A percentile compares a stretch with the other conserved stretches of the same genome.
phyloP scores from a whole-genome alignment of 192 early-diverging fungal species.

The Chytriomyces confervae region DNA sequence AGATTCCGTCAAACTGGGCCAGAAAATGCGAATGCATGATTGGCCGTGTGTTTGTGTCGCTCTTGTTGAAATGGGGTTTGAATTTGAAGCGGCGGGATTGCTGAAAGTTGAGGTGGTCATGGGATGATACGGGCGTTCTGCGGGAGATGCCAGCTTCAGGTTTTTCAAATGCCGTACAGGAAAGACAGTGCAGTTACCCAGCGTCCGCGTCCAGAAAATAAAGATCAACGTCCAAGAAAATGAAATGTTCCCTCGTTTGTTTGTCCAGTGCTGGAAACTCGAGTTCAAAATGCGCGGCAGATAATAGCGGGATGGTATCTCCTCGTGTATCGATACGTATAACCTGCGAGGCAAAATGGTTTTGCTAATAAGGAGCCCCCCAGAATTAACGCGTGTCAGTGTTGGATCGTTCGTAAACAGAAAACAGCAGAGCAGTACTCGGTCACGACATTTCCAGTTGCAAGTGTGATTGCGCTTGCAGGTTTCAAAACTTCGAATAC shows the following conservation, averaged over 20 bases:
- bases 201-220: constrained; percentile 14
- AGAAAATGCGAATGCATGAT: constrained; percentile 17
- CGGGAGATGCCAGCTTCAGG: background rate
- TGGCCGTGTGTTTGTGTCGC: background rate
- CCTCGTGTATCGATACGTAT: constrained; percentile 8
- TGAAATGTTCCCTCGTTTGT: background rate
- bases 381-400: too few relatives aligned
- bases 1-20: constrained; percentile 30
- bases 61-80: constrained; percentile 3
- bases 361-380: background rate
- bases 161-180: background rate
- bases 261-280: constrained; percentile 16
- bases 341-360: background rate
- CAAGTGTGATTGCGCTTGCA: constrained; percentile 19
- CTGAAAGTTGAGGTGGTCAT: constrained; percentile 26
- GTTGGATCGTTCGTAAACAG: too few relatives aligned
- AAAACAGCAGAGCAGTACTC: background rate
- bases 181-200: background rate
- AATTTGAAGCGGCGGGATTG: constrained; percentile 32
- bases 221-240: constrained; percentile 26
- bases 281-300: constrained; percentile 1
- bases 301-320: background rate
- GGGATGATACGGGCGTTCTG: background rate
- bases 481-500: constrained; percentile 1
- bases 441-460: constrained; percentile 13